Conservation (phyloP, 192 early-diverging fungal species). For the Coemansia sp. region DNA sequence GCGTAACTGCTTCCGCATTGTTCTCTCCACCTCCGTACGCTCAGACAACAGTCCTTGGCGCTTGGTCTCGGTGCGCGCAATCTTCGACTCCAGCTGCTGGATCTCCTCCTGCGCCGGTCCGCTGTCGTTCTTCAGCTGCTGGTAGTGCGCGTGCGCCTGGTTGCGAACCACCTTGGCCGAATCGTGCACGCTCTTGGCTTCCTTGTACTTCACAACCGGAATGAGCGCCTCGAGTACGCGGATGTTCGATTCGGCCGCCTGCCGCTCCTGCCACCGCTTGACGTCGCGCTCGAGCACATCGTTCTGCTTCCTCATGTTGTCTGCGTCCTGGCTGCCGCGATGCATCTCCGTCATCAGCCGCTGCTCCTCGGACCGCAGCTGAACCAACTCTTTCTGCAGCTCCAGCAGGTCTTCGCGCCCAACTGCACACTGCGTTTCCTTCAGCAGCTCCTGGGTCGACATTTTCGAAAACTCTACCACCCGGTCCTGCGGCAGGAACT, state of each 20-base stretch:
- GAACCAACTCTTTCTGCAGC: constrained; percentile 69
- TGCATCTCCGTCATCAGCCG: constrained; percentile 44
- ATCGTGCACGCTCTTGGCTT: constrained; percentile 60
- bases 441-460: constrained; percentile 71
- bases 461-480: constrained; percentile 93
- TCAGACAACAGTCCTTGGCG: constrained; percentile 16
- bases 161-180: constrained; percentile 48
- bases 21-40: constrained; percentile 13
- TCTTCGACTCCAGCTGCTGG: constrained; percentile 26
- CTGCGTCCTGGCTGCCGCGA: constrained; percentile 58
- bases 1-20: constrained; percentile 14
- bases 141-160: constrained; percentile 39
- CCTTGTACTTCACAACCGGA: constrained; percentile 63
- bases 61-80: constrained; percentile 17
- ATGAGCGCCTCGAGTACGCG: constrained; percentile 63
- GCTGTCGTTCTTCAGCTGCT: constrained; percentile 22
- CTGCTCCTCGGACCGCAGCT: constrained; percentile 58
- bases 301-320: constrained; percentile 68
- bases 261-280: constrained; percentile 68
- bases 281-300: constrained; percentile 77
- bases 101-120: constrained; percentile 41
- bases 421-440: constrained; percentile 82
- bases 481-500: constrained; percentile 95
- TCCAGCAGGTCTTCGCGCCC: constrained; percentile 66
- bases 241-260: constrained; percentile 63